Base-by-base conservation (phyloP, 2,329 filamentous ascomycete genomes). In the Pseudogymnoascus sp. region DNA sequence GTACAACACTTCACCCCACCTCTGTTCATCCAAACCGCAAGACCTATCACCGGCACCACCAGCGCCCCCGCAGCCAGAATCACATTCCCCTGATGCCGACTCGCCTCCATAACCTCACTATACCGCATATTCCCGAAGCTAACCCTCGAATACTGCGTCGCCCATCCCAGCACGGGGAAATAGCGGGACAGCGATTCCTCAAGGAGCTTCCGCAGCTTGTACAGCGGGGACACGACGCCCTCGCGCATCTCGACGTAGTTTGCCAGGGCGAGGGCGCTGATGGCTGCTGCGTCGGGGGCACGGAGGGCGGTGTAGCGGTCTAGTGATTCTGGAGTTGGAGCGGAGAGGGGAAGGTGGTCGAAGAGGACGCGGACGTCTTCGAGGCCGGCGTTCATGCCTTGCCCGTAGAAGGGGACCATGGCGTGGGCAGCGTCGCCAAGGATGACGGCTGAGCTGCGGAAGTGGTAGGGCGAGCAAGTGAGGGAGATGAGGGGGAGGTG, bases 341-440 rank as follows among this genome's bases (percentile, higher is more conserved):
- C 78, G 1, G 83, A 76, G 3, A 69, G 69, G 25, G 71, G 28
- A 1, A 97, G 79, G 43, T 88, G 80, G 0, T 86, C 84, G 74
- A 96, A 99, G 1, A 99, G 82, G 4, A 96, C 86, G 6, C 89
- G 86, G 11, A 99, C 91, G 69, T 97, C 93, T 76, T 99, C 94
- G 41, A 99, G 83, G 0, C 94, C 94, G 0, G 94, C 89, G 70
- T 99, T 99, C 86, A 99, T 95, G 37, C 94, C 94, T 73, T 99
- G 94, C 0, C 94, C 94, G 73, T 97, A 99, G 74, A 99, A 99
- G 0, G 94, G 94, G 0, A 99, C 91, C 87, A 99, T 97, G 62
- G 95, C 94, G 72, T 99, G 94, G 0, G 94, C 92, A 6, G 94
- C 91, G 71, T 99, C 94, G 62, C 94, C 94, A 35, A 99, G 72